These are phyloP conservation scores for Hansenula lynferdii DNA, from an alignment of 1,139 yeast species.

Conservation along the genomic window DNA sequence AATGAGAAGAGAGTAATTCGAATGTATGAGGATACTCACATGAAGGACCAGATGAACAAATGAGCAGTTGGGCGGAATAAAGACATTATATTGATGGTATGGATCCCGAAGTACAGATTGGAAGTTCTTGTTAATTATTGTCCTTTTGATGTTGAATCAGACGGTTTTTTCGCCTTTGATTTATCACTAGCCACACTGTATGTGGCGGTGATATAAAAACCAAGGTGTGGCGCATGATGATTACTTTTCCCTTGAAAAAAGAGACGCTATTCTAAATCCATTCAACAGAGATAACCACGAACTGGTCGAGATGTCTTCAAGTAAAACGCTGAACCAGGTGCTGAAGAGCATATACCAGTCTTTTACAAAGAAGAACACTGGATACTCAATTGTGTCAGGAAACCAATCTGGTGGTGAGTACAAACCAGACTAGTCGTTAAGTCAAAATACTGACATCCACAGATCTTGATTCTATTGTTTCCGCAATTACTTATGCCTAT, in stretches of 20 bases:
- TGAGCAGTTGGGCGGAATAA: constrained; percentile 19
- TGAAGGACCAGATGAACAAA: constrained; percentile 20
- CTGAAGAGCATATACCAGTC: neutral
- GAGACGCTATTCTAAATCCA: too few relatives aligned
- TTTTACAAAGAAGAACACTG: neutral
- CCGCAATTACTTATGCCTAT: constrained; percentile 70
- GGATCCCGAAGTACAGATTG: too few relatives aligned
- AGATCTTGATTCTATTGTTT: constrained; percentile 82
- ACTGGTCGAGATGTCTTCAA: neutral
- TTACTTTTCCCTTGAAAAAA: too few relatives aligned
- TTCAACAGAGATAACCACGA: too few relatives aligned
- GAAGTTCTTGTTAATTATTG: too few relatives aligned
- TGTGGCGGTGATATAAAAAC: too few relatives aligned
- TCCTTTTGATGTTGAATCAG: too few relatives aligned
- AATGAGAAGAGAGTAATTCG: neutral
- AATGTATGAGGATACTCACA: constrained; percentile 1
- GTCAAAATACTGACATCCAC: too few relatives aligned
- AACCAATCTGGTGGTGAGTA: constrained; percentile 60
- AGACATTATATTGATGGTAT: constrained; percentile 6
- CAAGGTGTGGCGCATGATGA: too few relatives aligned
- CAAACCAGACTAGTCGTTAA: too few relatives aligned
- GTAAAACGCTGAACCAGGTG: neutral
- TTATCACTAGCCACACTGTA: too few relatives aligned
- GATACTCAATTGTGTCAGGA: constrained; percentile 56
- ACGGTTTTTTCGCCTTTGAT: too few relatives aligned